These are phyloP conservation scores for Candida caryicola DNA, from an alignment of 805 yeast species.

Conservation along the genomic window DNA sequence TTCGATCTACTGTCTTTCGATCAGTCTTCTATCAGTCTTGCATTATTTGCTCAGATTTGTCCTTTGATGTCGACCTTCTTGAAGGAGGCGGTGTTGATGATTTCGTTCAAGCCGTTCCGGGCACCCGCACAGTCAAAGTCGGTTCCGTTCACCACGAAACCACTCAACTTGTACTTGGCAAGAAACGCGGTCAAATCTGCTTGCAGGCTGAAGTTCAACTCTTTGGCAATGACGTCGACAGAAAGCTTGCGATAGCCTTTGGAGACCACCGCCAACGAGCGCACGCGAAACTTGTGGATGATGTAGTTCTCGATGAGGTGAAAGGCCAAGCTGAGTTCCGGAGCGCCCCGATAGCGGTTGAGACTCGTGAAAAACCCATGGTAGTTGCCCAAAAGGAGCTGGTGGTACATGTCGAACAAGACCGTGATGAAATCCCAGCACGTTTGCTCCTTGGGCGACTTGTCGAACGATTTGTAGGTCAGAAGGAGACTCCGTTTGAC, in stretches of 20 bases:
- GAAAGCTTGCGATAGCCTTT: conserved; percentile 52
- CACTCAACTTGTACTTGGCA: conserved; percentile 33
- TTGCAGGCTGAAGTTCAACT: conserved; percentile 39
- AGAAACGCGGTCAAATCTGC: conserved; percentile 42
- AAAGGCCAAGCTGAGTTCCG: conserved; percentile 18
- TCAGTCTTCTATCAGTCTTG: no score
- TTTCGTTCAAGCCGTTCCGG: conserved; percentile 33
- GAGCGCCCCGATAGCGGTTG: conserved; percentile 8
- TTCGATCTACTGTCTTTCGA: no score
- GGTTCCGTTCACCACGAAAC: conserved; percentile 17
- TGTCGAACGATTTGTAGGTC: conserved; percentile 4
- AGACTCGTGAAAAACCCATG: conserved; percentile 46
- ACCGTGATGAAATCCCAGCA: conserved; percentile 15
- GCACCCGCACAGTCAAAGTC: conserved; percentile 33
- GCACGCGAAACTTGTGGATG: conserved; percentile 55
- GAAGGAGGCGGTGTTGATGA: conserved; percentile 37
- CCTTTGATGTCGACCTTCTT: conserved; percentile 86
- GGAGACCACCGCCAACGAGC: conserved; percentile 53
- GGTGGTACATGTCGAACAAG: conserved; percentile 18
- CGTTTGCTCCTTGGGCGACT: conserved; percentile 10
- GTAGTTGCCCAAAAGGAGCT: conserved; percentile 45
- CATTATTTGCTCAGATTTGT: conserved; percentile 46
- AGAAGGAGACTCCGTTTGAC: conserved; percentile 21
- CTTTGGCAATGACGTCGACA: conserved; percentile 33
- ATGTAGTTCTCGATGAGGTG: conserved; percentile 40